Percentiles rank a stretch among this genome's conserved stretches.
Evolutionary conservation across 768 basidiomycete genomes (phyloP).

Genomic region (Cystobasidium tubakii): DNA sequence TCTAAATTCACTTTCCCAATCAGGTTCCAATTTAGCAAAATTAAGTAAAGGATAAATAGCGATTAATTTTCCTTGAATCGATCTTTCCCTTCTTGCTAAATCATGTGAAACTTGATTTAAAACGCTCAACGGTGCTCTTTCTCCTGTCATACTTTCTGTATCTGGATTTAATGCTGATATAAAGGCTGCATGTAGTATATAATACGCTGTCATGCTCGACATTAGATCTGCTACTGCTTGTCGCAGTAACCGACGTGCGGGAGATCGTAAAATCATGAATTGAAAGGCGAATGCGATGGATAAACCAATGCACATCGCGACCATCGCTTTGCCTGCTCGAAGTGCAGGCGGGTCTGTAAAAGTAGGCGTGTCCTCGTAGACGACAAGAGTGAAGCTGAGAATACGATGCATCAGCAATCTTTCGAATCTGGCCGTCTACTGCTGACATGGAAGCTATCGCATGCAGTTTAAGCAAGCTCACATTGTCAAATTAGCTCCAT

Average conservation of each 20-base stretch:
- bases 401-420: background rate
- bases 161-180: constrained; percentile 13
- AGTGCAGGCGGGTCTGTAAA: constrained; percentile 46
- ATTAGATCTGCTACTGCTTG: constrained; percentile 25
- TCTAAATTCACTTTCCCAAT: constrained; percentile 1
- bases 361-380: constrained; percentile 43
- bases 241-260: constrained; percentile 29
- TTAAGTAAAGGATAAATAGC: constrained; percentile 4
- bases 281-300: constrained; percentile 48
- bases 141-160: constrained; percentile 26
- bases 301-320: constrained; percentile 46
- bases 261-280: constrained; percentile 29
- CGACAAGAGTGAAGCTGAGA: constrained; percentile 42
- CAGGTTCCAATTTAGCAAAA: constrained; percentile 30
- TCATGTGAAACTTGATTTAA: constrained; percentile 16
- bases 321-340: constrained; percentile 45
- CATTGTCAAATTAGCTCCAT: constrained; percentile 39
- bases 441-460: no score
- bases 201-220: constrained; percentile 19
- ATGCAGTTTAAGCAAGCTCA: no score
- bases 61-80: constrained; percentile 34
- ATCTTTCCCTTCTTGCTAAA: constrained; percentile 7
- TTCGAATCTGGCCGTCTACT: constrained; percentile 7
- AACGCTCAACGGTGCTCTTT: background rate
- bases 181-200: constrained; percentile 24